Evolutionary conservation across 2,329 filamentous ascomycete genomes (phyloP), one percentile per base, ranked within the genome.

Genomic region (Ramularia collo-cygni): DNA sequence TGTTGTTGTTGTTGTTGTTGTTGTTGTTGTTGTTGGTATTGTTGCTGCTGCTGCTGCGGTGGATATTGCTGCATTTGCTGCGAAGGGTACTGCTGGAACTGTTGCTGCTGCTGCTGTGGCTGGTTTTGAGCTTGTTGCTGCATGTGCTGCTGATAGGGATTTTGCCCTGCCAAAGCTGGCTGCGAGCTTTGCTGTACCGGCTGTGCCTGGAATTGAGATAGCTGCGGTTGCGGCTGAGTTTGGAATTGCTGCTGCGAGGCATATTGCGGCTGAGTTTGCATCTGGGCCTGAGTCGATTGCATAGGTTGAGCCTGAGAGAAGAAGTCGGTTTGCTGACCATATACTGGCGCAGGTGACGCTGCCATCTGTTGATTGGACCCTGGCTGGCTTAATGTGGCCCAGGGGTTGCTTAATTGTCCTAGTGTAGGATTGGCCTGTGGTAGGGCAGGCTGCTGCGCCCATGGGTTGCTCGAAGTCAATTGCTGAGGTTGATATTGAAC

Each of bases 401-500:
- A 55, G 4, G 44, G 46, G 28, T 53, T 44, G 33, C 40, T 45
- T 19, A 46, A 36, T 32, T 40, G 43, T 29, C 38, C 42, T 13
- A 14, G n/a, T 8, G 27, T 17, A 33, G 38, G 28, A 16, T 16
- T 18, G 24, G 31, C 8, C 19, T 21, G 31, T 16, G 17, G 31
- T 13, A 10, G 19, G 19, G 31, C 7, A 10, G 13, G 14, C 13
- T 29, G 47, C 30, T 47, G 60, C 28, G 61, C 60, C 51, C 67
- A 68, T 2, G 65, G 64, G 52, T 68, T 67, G 27, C 46, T 53
- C 8, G 65, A 50, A 9, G 61, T 53, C 31, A 69, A 65, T 26
- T 62, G 60, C 42, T 71, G 67, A 32, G 63, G 34, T 27, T 46
- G n/a, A n/a, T n/a, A n/a, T n/a, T n/a, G n/a, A n/a, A n/a, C n/a